These are phyloP conservation scores for Penicillium nordicum DNA, from an alignment of 2,329 filamentous ascomycete genomes.

Conservation along the genomic window DNA sequence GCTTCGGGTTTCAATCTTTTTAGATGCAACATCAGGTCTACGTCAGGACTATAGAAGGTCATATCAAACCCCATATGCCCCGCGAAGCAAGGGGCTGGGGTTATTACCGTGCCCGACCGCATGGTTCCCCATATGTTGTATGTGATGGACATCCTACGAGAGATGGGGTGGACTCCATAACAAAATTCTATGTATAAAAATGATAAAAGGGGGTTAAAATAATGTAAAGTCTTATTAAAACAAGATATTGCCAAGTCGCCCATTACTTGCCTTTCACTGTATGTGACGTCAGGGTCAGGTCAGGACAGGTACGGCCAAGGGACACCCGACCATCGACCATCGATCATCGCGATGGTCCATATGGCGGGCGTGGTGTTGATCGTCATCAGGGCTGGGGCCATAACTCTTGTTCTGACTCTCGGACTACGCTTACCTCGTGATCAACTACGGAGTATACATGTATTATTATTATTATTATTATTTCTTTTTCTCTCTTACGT, in stretches of 20 bases:
- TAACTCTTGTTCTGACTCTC: conserved; percentile 19
- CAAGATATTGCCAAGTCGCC: conserved; percentile 1
- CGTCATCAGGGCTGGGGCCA: conserved; percentile 16
- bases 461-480: no score
- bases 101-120: conserved; percentile 13
- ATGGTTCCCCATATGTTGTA: conserved; percentile 21
- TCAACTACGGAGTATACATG: not conserved
- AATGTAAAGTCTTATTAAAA: not conserved
- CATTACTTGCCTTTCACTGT: not conserved
- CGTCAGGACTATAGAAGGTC: not conserved
- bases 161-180: not conserved
- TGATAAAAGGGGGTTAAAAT: not conserved
- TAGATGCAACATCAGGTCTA: conserved; percentile 17
- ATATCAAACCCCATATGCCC: conserved; percentile 15
- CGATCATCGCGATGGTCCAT: not conserved
- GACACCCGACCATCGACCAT: not conserved
- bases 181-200: not conserved
- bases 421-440: conserved; percentile 11
- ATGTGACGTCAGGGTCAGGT: conserved; percentile 22
- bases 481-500: not conserved
- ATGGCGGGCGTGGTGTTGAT: conserved; percentile 25
- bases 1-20: conserved; percentile 19
- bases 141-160: not conserved
- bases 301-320: conserved; percentile 5
- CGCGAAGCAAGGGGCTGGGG: conserved; percentile 28